phyloP scores from a whole-genome alignment of 2,329 filamentous ascomycete species.

The Tolypocladium pustulatum region DNA sequence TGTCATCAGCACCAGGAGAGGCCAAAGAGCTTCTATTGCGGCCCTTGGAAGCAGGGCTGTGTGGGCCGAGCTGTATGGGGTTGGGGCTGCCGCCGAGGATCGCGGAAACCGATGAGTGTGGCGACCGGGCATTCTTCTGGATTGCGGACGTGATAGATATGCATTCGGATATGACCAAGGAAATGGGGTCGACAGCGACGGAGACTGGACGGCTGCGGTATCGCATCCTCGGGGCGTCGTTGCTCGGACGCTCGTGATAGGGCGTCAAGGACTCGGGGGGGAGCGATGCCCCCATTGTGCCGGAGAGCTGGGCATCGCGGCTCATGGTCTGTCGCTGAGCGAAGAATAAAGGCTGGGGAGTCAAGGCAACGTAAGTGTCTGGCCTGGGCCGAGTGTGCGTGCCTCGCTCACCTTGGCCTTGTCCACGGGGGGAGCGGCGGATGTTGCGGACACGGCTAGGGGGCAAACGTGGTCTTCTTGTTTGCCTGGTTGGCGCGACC shows the following conservation, averaged over 20 bases:
- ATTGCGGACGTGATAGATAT: constrained; percentile 97
- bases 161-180: constrained; percentile 94
- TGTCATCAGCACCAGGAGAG: constrained; percentile 25
- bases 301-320: constrained; percentile 16
- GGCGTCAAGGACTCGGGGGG: neutral
- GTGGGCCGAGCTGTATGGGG: constrained; percentile 40
- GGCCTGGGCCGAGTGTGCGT: neutral
- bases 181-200: constrained; percentile 82
- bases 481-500: neutral
- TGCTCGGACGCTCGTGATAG: constrained; percentile 1
- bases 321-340: constrained; percentile 17
- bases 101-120: constrained; percentile 89
- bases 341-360: neutral
- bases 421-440: neutral
- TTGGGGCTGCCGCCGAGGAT: constrained; percentile 74
- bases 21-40: constrained; percentile 29
- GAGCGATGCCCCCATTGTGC: constrained; percentile 14
- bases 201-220: constrained; percentile 55
- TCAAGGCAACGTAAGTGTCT: neutral
- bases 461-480: neutral
- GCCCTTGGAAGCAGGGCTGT: constrained; percentile 28
- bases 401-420: neutral
- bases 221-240: constrained; percentile 37
- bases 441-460: neutral
- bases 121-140: constrained; percentile 93